Evolutionary conservation across 1,284 basidiomycete genomes (phyloP).

Genomic region (Fistulinella cinereoalba): DNA sequence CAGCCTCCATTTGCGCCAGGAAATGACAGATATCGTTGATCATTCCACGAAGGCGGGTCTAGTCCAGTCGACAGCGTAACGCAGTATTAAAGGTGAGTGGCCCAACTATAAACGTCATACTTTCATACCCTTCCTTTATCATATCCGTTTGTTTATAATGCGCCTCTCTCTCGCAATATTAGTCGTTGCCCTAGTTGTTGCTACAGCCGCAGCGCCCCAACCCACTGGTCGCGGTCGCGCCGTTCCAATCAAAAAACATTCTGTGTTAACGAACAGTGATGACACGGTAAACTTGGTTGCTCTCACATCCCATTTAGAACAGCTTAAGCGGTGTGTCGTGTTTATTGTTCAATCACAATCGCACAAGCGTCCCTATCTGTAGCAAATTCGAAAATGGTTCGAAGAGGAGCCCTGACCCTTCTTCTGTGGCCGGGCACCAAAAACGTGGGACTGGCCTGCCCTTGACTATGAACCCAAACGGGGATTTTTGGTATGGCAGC

Average conservation of each 20-base stretch:
- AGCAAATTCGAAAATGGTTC: conserved; percentile 15
- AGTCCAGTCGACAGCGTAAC: too few species aligned
- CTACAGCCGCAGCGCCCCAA: conserved; percentile 7
- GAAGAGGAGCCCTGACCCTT: conserved; percentile 12
- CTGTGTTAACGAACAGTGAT: conserved; percentile 3
- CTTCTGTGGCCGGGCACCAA: neutral
- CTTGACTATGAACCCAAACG: conserved; percentile 24
- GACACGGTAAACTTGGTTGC: conserved; percentile 8
- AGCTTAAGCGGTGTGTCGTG: conserved; percentile 6
- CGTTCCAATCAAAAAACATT: conserved; percentile 14
- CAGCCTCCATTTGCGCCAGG: too few species aligned
- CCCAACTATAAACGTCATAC: too few species aligned
- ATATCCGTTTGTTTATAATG: conserved; percentile 5
- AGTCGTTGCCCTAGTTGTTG: conserved; percentile 9
- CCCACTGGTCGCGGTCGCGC: neutral
- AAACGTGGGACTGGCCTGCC: conserved; percentile 7
- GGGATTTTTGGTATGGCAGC: conserved; percentile 28
- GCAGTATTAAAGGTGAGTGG: too few species aligned
- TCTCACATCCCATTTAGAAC: conserved; percentile 7
- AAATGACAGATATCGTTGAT: too few species aligned
- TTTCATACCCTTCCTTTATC: too few species aligned
- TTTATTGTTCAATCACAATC: neutral
- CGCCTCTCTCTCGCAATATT: conserved; percentile 8
- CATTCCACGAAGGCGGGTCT: too few species aligned
- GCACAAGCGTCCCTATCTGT: neutral